phyloP scores from a whole-genome alignment of 129 eudicot species.

The Flaveria bidentis region DNA sequence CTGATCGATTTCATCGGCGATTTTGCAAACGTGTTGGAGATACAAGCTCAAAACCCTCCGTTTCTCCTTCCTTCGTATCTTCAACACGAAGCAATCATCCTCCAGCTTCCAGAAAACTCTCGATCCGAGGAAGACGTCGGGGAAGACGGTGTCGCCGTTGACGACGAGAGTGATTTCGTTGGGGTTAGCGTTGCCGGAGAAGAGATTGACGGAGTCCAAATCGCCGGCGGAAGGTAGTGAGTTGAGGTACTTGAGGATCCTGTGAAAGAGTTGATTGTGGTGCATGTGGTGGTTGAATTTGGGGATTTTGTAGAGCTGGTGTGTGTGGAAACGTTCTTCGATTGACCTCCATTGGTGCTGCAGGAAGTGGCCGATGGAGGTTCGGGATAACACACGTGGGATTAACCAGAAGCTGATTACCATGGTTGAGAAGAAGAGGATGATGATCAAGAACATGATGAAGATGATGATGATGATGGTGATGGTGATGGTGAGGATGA shows the following conservation, averaged over 20 bases:
- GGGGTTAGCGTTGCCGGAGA: slow-evolving; percentile 56
- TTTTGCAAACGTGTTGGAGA: slow-evolving; percentile 67
- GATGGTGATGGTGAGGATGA: slow-evolving; percentile 29
- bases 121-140: slow-evolving; percentile 70
- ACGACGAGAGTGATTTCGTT: slow-evolving; percentile 61
- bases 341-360: slow-evolving; percentile 49
- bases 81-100: slow-evolving; percentile 48
- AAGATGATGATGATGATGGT: slow-evolving; percentile 33
- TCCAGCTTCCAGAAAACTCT: slow-evolving; percentile 60
- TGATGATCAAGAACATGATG: slow-evolving; percentile 43
- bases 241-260: slow-evolving; percentile 57
- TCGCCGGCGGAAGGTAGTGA: slow-evolving; percentile 63
- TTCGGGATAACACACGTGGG: slow-evolving; percentile 42
- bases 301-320: slow-evolving; percentile 79
- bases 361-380: slow-evolving; percentile 44
- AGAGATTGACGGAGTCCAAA: slow-evolving; percentile 66
- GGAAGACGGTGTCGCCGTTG: slow-evolving; percentile 48
- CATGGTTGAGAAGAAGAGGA: slow-evolving; percentile 17
- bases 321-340: slow-evolving; percentile 57
- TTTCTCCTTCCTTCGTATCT: slow-evolving; percentile 66
- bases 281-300: slow-evolving; percentile 78
- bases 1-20: slow-evolving; percentile 69
- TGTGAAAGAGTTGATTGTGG: slow-evolving; percentile 65
- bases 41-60: slow-evolving; percentile 67
- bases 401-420: slow-evolving; percentile 27